phyloP scores from a whole-genome alignment of 306 rosid genomes.

The Cotoneaster glaucophyllus region DNA sequence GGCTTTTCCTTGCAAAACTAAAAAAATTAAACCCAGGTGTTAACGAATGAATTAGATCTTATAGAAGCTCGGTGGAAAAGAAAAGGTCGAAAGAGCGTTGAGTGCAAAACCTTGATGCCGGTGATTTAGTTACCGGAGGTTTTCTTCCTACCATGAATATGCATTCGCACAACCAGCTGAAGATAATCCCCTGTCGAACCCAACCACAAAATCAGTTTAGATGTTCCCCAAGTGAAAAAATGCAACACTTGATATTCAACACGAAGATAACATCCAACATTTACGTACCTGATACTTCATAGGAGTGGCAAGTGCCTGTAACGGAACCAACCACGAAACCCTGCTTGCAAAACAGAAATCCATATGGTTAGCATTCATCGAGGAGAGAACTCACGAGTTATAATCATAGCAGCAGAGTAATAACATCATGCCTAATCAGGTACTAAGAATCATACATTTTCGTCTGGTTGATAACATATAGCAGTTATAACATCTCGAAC shows the following conservation, averaged over 20 bases:
- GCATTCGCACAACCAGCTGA: slow-evolving; percentile 43
- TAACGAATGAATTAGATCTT: not conserved
- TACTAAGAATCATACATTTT: slow-evolving; percentile 45
- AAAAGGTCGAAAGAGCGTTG: slow-evolving; percentile 9
- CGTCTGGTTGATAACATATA: slow-evolving; percentile 67
- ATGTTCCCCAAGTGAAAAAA: not conserved
- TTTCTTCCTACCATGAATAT: slow-evolving; percentile 47
- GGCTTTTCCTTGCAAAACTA: slow-evolving; percentile 59
- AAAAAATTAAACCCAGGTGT: slow-evolving; percentile 4
- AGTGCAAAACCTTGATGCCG: slow-evolving; percentile 66
- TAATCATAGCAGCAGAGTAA: not conserved
- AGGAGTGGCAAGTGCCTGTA: slow-evolving; percentile 65
- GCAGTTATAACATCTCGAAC: slow-evolving; percentile 73
- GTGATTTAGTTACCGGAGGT: slow-evolving; percentile 66
- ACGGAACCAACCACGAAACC: slow-evolving; percentile 74
- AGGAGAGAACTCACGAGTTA: not conserved
- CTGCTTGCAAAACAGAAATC: slow-evolving; percentile 33
- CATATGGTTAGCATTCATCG: slow-evolving; percentile 6
- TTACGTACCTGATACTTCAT: slow-evolving; percentile 57
- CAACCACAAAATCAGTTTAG: slow-evolving; percentile 27
- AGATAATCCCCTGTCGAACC: slow-evolving; percentile 44
- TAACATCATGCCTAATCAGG: slow-evolving; percentile 2
- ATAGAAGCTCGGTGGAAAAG: not conserved
- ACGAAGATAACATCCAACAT: not conserved
- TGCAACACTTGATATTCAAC: not conserved